Evolutionary conservation across 495 filamentous ascomycete genomes (phyloP), one percentile per base, ranked within the genome.

Genomic region (Astrothelium macrocarpum): DNA sequence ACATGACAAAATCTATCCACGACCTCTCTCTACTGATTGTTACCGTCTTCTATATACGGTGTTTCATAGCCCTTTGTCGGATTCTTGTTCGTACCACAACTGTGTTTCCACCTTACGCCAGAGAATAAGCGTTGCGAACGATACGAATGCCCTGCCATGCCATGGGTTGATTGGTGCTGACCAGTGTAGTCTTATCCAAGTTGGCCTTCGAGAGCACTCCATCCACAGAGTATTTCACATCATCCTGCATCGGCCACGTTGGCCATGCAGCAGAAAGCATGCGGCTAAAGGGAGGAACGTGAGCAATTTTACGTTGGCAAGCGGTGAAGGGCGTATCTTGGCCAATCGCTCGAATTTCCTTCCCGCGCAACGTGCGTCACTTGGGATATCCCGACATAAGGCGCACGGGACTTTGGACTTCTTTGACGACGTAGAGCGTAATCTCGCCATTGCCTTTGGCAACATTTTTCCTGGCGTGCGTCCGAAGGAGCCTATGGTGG

Each of bases 191-290:
- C 5, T 39, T 5, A 39, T 14, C 34, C 5, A 39, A 14, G 34
- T 5, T 39, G 14, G 34, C 34, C 34, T 39, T 39, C 34, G 34
- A 39, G 34, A 39, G 14, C 5, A 39, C 5, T 14, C 34, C 5
- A 39, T 5, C 34, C 5, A 14, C 34, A 39, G 34, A 49, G n/a
- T 10, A 49, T 18, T 18, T 18, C 12, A 20, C 12, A 56, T 56
- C 49, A 29, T 56, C 25, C 49, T 20, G 49, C 49, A 16, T 56
- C 49, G 23, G 49, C 49, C 49, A 56, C 49, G 49, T 56, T 25
- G 12, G 23, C 16, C 49, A 29, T 56, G 49, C 49, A 56, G 49
- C 12, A 28, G 25, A 12, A 29, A 16, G 43, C 11, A 20, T 49
- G 43, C n/a, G 43, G 43, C 49, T 11, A 56, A 20, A 56, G 23